phyloP scores from a whole-genome alignment of 2,329 filamentous ascomycete species.

The Apiospora kogelbergensis region DNA sequence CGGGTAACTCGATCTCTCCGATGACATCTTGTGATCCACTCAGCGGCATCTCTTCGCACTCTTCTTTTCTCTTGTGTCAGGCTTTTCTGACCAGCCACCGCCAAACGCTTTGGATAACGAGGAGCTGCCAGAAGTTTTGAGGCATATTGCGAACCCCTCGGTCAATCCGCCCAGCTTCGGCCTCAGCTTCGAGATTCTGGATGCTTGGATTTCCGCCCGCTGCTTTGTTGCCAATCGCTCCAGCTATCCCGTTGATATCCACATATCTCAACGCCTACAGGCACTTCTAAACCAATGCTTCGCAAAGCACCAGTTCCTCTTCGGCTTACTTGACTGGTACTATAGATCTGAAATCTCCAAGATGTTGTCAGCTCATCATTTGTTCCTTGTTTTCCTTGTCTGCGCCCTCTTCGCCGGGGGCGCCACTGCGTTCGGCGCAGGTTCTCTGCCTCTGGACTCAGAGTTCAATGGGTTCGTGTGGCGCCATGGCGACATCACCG shows the following conservation, averaged over 20 bases:
- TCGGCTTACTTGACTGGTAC: background rate
- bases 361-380: background rate
- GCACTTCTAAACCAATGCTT: background rate
- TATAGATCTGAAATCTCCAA: background rate
- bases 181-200: too few species aligned
- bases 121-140: background rate
- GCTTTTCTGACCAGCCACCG: background rate
- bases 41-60: background rate
- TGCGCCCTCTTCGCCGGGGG: constrained; percentile 33
- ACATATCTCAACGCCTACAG: background rate
- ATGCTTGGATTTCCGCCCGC: background rate
- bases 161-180: too few species aligned
- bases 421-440: constrained; percentile 38
- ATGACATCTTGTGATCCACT: constrained; percentile 7
- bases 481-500: constrained; percentile 40
- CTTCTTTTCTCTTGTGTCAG: background rate
- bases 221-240: too few species aligned
- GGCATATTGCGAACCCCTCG: too few species aligned
- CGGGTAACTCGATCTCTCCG: background rate
- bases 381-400: constrained; percentile 28
- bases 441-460: constrained; percentile 35
- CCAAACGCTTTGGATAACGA: background rate
- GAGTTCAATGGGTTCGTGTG: constrained; percentile 42
- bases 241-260: too few species aligned
- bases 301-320: background rate